Evolutionary conservation across 805 yeast genomes (phyloP).

Genomic region (Jamesozyma rosinii): DNA sequence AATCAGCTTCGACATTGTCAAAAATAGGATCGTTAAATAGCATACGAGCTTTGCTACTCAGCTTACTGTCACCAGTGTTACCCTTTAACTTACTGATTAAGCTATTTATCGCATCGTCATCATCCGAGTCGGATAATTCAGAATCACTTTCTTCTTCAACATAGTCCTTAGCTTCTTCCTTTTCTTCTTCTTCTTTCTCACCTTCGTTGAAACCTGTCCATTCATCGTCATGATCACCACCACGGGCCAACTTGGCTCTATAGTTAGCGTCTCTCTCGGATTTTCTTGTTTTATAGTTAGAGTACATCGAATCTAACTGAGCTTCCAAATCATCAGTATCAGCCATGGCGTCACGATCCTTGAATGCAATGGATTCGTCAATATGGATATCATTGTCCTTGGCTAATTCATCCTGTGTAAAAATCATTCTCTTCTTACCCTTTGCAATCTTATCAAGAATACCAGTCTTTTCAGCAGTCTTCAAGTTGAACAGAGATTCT

Average conservation of each 20-base stretch:
- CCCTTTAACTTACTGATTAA: conserved; percentile 49
- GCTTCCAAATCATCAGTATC: conserved; percentile 65
- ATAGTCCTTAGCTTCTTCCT: conserved; percentile 35
- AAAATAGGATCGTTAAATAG: conserved; percentile 49
- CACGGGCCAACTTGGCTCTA: conserved; percentile 63
- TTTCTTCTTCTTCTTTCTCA: conserved; percentile 30
- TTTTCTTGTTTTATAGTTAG: conserved; percentile 53
- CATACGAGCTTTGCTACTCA: conserved; percentile 36
- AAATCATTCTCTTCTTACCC: conserved; percentile 63
- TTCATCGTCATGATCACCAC: conserved; percentile 63
- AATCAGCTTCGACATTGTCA: conserved; percentile 37
- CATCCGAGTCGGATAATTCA: conserved; percentile 52
- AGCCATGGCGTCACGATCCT: conserved; percentile 33
- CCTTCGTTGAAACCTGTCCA: conserved; percentile 68
- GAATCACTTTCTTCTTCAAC: conserved; percentile 34
- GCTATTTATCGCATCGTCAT: conserved; percentile 57
- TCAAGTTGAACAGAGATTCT: conserved; percentile 72
- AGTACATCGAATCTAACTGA: conserved; percentile 76
- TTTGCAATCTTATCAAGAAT: conserved; percentile 59
- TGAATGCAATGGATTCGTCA: conserved; percentile 35
- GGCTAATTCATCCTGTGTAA: conserved; percentile 45
- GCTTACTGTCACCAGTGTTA: conserved; percentile 32
- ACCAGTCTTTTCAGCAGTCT: conserved; percentile 82
- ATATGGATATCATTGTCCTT: conserved; percentile 50
- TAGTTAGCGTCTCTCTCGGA: conserved; percentile 62